phyloP scores from a whole-genome alignment of 495 filamentous ascomycete species.

The Tuber aestivum region DNA sequence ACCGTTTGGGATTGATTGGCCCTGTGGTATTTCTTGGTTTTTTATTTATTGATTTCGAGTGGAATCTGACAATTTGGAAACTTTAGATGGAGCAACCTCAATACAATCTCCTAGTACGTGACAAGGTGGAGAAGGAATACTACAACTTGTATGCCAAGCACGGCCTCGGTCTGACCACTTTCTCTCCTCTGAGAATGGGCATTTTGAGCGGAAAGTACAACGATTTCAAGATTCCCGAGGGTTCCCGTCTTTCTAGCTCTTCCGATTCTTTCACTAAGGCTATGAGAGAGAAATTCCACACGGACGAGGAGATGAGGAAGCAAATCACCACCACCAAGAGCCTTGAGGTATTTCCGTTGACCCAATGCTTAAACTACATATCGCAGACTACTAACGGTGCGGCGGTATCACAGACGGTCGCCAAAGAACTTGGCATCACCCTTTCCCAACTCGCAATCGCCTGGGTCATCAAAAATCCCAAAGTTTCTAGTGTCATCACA shows the following conservation, averaged over 20 bases:
- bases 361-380: not conserved
- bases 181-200: conserved; percentile 65
- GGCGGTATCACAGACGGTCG: conserved; percentile 47
- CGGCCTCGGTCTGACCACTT: conserved; percentile 67
- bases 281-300: conserved; percentile 47
- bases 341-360: conserved; percentile 28
- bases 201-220: conserved; percentile 80
- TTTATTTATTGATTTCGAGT: not conserved
- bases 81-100: conserved; percentile 70
- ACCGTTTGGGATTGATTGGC: conserved; percentile 68
- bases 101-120: conserved; percentile 70
- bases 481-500: conserved; percentile 69
- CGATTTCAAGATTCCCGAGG: conserved; percentile 54
- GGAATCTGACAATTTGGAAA: conserved; percentile 12
- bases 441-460: conserved; percentile 65
- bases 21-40: conserved; percentile 48
- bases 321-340: conserved; percentile 25
- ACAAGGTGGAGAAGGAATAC: conserved; percentile 73
- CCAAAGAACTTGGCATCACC: conserved; percentile 60
- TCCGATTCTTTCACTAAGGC: conserved; percentile 49
- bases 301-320: conserved; percentile 40
- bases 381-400: not conserved
- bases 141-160: conserved; percentile 58
- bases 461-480: conserved; percentile 71
- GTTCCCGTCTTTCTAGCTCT: conserved; percentile 51